Base-by-base conservation (phyloP, 495 filamentous ascomycete species). In the Lophiostoma macrostomum region DNA sequence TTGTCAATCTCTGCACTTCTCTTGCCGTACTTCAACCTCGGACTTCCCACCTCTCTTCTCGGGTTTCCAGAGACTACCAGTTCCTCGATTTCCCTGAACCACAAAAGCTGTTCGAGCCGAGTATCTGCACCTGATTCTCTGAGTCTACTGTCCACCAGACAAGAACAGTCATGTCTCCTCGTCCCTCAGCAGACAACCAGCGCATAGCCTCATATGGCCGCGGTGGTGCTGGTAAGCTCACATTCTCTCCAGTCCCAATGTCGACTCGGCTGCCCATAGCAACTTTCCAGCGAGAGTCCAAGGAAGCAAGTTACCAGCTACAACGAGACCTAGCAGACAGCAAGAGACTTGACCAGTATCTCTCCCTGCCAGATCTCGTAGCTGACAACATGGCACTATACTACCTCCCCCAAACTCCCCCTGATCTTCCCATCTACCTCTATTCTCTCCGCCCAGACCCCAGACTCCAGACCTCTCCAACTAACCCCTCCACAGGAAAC, bases 401-500 rank as follows among this genome's bases (percentile, higher is more conserved):
- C 24, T 31, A 16, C 27, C 27, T 32, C 42, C 2, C 28, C 25
- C 19, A 25, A 10, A 16, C 24, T 19, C 14, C 24, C 19, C 27
- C 45, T 32, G 29, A 7, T 32, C 45, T 51, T 35, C 13, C 48
- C n/a, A n/a, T n/a, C n/a, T n/a, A n/a, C n/a, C n/a, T n/a, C n/a
- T n/a, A n/a, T n/a, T n/a, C n/a, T n/a, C n/a, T n/a, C n/a, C n/a
- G n/a, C n/a, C n/a, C n/a, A n/a, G n/a, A 16, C 27, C 34, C 28
- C 25, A 20, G 18, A 10, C 31, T 19, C n/a, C 22, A 12, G 23
- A 25, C 31, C 11, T 13, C 32, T 32, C 42, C 50, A 39, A 43
- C 46, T 48, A 37, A 48, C n/a, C 44, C 43, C 12, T 20, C 16
- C 32, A 71, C 74, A 74, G 89, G 89, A 58, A 95, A 95, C 74